Base-by-base conservation (phyloP, 768 basidiomycete species). In the Sporobolomyces phaffii region DNA sequence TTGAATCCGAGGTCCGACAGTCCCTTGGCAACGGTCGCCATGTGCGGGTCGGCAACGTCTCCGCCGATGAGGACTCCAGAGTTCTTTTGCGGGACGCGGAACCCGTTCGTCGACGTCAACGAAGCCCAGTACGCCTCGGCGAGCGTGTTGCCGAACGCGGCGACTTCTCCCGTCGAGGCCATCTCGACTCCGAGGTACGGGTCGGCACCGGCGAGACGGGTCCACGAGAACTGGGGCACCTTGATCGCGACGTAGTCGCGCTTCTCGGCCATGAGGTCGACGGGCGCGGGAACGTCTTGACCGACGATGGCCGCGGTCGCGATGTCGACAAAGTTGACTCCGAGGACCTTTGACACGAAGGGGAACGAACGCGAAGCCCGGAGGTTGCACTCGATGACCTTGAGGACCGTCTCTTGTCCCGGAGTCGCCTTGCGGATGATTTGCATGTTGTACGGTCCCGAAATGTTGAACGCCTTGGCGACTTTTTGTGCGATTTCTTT, bases 161-260 rank as follows among this genome's bases (percentile, higher is more conserved):
- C 96, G 33, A 99, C 91, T 78, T 99, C 94, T 22, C 71, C 71
- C 20, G 69, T 69, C 31, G 65, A 65, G 10, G 73, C 65, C 73
- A 72, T 70, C 65, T 74, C 75, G 59, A 94, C 91, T 65, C 92
- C 91, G 68, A 97, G 82, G 85, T 92, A 93, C 24, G 96, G 96
- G 77, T 99, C 96, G 24, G 96, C 96, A 29, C 96, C 96, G 24
- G 91, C 93, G 40, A 99, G 80, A 47, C 96, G 86, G 74, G 89
- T 91, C 80, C 98, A 99, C 74, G 90, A 92, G 85, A 98, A 99
- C 78, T 99, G 96, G n/a, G 96, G 92, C 4, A 96, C 94, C 81
- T 99, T 99, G 79, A 99, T 88, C 62, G 94, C 96, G 65, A 99
- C 96, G 76, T 98, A 99, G 77, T 97, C 90, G 9, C 56, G 41